Base-by-base conservation (phyloP, 345 rosid species). In the Corchorus olitorius region DNA sequence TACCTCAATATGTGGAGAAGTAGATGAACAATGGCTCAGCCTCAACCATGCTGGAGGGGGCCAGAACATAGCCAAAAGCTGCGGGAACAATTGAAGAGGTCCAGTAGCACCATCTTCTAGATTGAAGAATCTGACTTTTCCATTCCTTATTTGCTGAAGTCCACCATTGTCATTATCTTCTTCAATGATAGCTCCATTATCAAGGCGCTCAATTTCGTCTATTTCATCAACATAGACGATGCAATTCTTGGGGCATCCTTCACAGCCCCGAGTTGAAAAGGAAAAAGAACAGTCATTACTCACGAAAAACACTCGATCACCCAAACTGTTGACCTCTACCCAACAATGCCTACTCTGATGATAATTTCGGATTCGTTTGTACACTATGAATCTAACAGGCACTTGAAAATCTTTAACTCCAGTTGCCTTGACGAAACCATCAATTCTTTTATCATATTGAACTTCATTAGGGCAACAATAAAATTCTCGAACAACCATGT, bases 21-120 rank as follows among this genome's bases (percentile, higher is more conserved):
- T 60, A 5, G 49, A 61, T 16, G 69, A 11, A 19, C 17, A 2
- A 6, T 6, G 71, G 4, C 12, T 15, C 37, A 19, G n/a, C 72
- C 3, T 41, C 76, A 76, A 61, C 79, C 79, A 80, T 14, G 61
- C 16, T n/a, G 78, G 80, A 5, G 72, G 80, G 15, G 80, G 80
- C 73, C 78, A 81, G 50, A 81, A 81, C 19, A 77, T n/a, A 34
- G 58, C 41, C 50, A 37, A 10, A 16, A 60, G 22, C 9, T 35
- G 37, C 0, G 78, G 78, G 37, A 48, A 53, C 45, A 22, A 6
- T 9, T 16, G 4, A 15, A 77, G 65, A 61, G 83, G 75, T 10
- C 0, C 39, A 15, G 2, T 7, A 7, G 20, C 10, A 0, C 45
- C 45, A 15, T 74, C 72, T 62, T 17, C 72, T 3, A 81, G 46